Evolutionary conservation across 192 early-diverging fungal species (phyloP).

Genomic region (Backusella mclennaniae): DNA sequence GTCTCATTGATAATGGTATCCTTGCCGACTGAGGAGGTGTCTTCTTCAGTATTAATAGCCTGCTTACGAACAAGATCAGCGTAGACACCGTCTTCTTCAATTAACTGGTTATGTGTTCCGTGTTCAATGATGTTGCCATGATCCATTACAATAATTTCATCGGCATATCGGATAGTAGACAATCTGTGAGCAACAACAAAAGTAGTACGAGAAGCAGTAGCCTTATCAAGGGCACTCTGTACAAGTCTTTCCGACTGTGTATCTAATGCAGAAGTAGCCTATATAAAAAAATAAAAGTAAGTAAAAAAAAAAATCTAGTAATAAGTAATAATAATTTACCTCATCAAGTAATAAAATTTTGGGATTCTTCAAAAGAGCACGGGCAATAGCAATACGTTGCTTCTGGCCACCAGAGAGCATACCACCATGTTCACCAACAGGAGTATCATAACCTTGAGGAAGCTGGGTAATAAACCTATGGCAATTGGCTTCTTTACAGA

Average conservation of each 20-base stretch:
- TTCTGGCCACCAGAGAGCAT: slow-evolving; percentile 92
- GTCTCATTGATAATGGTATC: background rate
- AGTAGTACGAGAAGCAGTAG: slow-evolving; percentile 73
- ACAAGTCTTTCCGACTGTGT: slow-evolving; percentile 74
- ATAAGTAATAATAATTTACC: slow-evolving; percentile 9
- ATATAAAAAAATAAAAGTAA: background rate
- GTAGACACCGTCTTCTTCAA: slow-evolving; percentile 61
- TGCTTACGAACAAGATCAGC: slow-evolving; percentile 63
- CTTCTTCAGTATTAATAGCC: slow-evolving; percentile 44
- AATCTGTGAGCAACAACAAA: slow-evolving; percentile 89
- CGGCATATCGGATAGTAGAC: slow-evolving; percentile 81
- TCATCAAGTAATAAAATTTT: slow-evolving; percentile 48
- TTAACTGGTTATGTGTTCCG: slow-evolving; percentile 76
- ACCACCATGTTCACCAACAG: slow-evolving; percentile 83
- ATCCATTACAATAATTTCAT: slow-evolving; percentile 84
- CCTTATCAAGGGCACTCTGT: slow-evolving; percentile 77
- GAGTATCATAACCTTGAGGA: slow-evolving; percentile 81
- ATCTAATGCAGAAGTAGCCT: slow-evolving; percentile 85
- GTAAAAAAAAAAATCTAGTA: background rate
- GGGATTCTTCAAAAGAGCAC: slow-evolving; percentile 89
- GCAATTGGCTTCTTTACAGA: slow-evolving; percentile 67
- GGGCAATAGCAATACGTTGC: slow-evolving; percentile 95
- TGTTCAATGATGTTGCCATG: slow-evolving; percentile 65
- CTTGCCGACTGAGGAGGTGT: background rate
- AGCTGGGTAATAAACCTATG: slow-evolving; percentile 74